phyloP scores from a whole-genome alignment of 2,329 filamentous ascomycete species.

The Seiridium cupressi region DNA sequence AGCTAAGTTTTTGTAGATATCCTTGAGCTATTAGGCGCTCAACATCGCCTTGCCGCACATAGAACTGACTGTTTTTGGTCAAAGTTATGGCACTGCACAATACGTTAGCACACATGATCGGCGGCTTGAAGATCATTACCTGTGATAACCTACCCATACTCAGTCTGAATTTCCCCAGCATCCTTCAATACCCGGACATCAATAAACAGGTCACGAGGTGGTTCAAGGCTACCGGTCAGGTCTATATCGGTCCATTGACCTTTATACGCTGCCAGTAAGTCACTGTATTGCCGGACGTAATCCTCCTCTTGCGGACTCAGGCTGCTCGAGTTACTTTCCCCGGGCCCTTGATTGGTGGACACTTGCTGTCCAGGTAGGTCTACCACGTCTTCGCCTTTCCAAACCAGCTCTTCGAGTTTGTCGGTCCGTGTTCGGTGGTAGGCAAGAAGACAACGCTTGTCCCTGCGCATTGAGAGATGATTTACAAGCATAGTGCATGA shows the following conservation, averaged over 20 bases:
- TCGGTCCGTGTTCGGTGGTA: slow-evolving; percentile 90
- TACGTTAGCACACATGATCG: not conserved
- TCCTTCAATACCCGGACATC: slow-evolving; percentile 95
- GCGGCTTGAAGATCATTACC: too few species aligned
- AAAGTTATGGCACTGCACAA: slow-evolving; percentile 80
- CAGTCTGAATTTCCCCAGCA: slow-evolving; percentile 97
- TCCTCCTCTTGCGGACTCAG: slow-evolving; percentile 95
- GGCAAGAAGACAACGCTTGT: slow-evolving; percentile 91
- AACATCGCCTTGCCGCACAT: slow-evolving; percentile 92
- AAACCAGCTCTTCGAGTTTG: slow-evolving; percentile 90
- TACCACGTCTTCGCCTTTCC: slow-evolving; percentile 81
- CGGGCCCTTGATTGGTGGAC: slow-evolving; percentile 33
- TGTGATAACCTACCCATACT: slow-evolving; percentile 74
- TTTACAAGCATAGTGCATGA: slow-evolving; percentile 90
- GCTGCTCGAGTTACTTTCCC: slow-evolving; percentile 64
- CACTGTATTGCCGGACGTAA: slow-evolving; percentile 87
- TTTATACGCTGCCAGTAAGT: slow-evolving; percentile 93
- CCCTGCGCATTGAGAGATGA: slow-evolving; percentile 90
- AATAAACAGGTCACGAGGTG: slow-evolving; percentile 93
- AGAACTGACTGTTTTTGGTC: slow-evolving; percentile 98
- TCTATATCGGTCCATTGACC: slow-evolving; percentile 98
- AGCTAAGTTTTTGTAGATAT: slow-evolving; percentile 87
- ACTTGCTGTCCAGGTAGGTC: slow-evolving; percentile 64
- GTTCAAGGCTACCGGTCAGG: slow-evolving; percentile 88
- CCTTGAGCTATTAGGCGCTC: slow-evolving; percentile 92